Evolutionary conservation across 768 basidiomycete species (phyloP).

Genomic region (Auricularia heimuer): DNA sequence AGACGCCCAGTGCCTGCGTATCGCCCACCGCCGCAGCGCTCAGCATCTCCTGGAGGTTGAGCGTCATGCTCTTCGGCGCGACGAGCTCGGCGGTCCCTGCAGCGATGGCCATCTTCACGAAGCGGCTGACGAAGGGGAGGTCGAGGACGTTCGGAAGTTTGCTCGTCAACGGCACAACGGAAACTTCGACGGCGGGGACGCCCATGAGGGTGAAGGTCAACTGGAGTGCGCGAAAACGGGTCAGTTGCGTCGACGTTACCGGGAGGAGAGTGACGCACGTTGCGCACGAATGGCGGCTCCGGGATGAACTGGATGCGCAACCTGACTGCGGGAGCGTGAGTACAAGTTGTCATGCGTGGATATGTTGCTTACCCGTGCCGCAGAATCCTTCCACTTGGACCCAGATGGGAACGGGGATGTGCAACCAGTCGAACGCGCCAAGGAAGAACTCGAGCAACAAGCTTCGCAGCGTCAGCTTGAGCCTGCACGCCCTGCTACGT

Average conservation of each 20-base stretch:
- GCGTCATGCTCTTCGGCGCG: constrained; percentile 59
- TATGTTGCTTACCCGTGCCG: constrained; percentile 26
- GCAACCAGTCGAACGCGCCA: constrained; percentile 39
- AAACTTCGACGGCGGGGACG: constrained; percentile 54
- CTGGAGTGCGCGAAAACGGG: constrained; percentile 46
- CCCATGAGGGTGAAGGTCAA: constrained; percentile 59
- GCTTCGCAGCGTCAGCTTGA: constrained; percentile 26
- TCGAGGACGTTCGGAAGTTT: constrained; percentile 67
- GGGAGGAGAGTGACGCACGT: constrained; percentile 12
- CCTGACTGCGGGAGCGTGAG: constrained; percentile 25
- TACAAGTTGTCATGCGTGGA: too few species aligned
- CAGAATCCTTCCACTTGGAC: constrained; percentile 58
- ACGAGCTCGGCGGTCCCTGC: constrained; percentile 46
- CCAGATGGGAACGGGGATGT: constrained; percentile 52
- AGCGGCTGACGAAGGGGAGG: constrained; percentile 57
- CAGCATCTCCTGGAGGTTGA: constrained; percentile 58
- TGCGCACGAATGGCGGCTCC: constrained; percentile 32
- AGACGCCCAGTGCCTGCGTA: constrained; percentile 54
- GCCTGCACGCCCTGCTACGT: constrained; percentile 12
- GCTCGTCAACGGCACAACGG: constrained; percentile 53
- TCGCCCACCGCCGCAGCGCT: constrained; percentile 51
- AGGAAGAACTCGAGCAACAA: constrained; percentile 63
- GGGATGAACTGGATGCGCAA: constrained; percentile 57
- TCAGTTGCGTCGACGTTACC: constrained; percentile 27
- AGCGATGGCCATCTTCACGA: constrained; percentile 59